Base-by-base conservation (phyloP, 768 basidiomycete species). In the Cyclocybe aegerita region DNA sequence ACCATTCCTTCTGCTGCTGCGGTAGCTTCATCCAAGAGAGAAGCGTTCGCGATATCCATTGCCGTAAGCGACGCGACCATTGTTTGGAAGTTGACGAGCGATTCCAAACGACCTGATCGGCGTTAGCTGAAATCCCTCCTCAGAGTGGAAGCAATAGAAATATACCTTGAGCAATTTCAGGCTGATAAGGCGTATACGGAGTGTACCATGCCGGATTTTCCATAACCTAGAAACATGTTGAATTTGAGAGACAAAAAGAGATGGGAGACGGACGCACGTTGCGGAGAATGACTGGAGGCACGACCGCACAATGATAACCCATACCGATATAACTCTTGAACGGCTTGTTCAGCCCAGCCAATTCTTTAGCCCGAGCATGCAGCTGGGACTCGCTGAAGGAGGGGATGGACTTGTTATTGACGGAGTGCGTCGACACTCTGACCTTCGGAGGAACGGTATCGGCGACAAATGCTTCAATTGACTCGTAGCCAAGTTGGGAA, bases 191-290 rank as follows among this genome's bases (percentile, higher is more conserved):
- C 0, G 94, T 95, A 67, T 96, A 95, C 11, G 88, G 92, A 5
- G 95, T 98, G 69, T 98, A 98, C 96, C 96, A 99, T 3, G 89
- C 92, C 23, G 94, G 96, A 64, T 96, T 98, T 70, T 99, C 95
- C 75, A 88, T 85, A 53, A 92, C 74, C 90, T 91, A 49, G 2
- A 49, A 29, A 45, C 43, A 43, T 12, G 16, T 40, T 55, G 9
- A 11, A 39, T 39, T n/a, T 44, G 49, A 32, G 34, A 15, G 29
- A 66, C 81, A 44, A 9, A 42, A 34, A 16, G 23, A 31, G 17
- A 30, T 15, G 11, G 16, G 44, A 10, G 9, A 31, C 37, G 23
- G 15, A 60, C 66, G 44, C 50, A 93, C 92, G 56, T 96, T 97
- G 55, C 95, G 87, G 60, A 96, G 76, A 68, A 97, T 93, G 43